Base-by-base conservation (phyloP, 1,139 yeast species). In the Magnusiomyces paraingens region DNA sequence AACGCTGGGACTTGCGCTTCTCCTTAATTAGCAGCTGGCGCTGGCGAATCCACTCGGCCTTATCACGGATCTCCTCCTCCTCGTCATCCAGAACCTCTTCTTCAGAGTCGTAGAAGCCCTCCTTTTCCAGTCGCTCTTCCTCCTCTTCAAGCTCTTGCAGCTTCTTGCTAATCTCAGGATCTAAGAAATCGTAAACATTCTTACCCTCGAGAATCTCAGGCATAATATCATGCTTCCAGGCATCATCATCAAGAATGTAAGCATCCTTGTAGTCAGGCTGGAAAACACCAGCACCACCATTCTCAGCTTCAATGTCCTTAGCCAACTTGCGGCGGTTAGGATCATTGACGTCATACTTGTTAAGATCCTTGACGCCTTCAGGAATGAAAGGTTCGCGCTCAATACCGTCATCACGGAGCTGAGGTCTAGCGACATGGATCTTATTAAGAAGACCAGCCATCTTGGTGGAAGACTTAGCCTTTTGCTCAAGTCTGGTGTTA, bases 251-350 rank as follows among this genome's bases (percentile, higher is more conserved):
- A 63, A 93, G 78, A 58, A 93, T 65, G 73, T 93, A 93, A 65
- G 85, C 86, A 66, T 91, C 98, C 73, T 90, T 88, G 74, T 91
- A 79, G 75, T 94, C 89, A 66, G 93, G 82, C 74, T 90, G 93
- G 78, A 76, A 93, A 42, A 93, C 99, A 78, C 99, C 99, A 35
- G 99, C 97, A 69, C 99, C 99, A 67, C 99, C 99, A 65, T 93
- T 89, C 70, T 87, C 96, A 49, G 80, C 85, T 74, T 93, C 99
- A 60, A 90, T 77, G 67, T 93, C 99, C 67, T 88, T 82, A 46
- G 95, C 90, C 66, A 93, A 78, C 62, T 68, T 78, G 67, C 93
- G 82, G 73, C 96, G 82, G 65, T 85, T 77, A 62, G 96, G 95
- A 73, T 89, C 96, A 64, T 78, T 79, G 46, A 79, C 71, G 70